A percentile compares a stretch with the other conserved stretches of the same genome.
These are phyloP conservation scores for Silene conica DNA, from an alignment of 148 eudicot species.

Conservation along the genomic window DNA sequence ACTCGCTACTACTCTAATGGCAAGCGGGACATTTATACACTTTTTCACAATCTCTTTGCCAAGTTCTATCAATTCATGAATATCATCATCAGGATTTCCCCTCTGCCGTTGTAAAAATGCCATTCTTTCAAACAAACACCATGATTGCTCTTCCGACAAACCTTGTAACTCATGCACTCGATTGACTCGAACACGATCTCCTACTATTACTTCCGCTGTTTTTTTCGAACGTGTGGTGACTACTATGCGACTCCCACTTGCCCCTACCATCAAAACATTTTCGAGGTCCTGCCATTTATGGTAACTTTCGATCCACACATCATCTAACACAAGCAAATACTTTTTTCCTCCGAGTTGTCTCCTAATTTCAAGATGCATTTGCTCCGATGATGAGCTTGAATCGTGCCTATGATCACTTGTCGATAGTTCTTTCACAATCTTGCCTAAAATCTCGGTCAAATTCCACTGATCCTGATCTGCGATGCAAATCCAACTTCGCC, in stretches of 20 bases:
- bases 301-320: not conserved
- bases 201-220: too few relatives aligned
- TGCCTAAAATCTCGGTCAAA: too few relatives aligned
- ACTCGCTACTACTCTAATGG: conserved; percentile 20
- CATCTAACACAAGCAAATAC: too few relatives aligned
- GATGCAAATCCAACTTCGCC: not conserved
- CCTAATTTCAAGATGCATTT: too few relatives aligned
- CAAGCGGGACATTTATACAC: conserved; percentile 25
- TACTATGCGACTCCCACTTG: not conserved
- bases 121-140: conserved; percentile 8
- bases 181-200: too few relatives aligned
- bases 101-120: not conserved
- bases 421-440: too few relatives aligned
- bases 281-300: conserved; percentile 19
- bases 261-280: not conserved
- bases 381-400: too few relatives aligned
- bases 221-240: too few relatives aligned
- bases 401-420: too few relatives aligned
- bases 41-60: conserved; percentile 21
- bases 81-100: not conserved
- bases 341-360: too few relatives aligned
- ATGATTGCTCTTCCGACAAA: not conserved
- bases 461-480: conserved; percentile 6
- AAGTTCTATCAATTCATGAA: not conserved
- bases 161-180: too few relatives aligned